phyloP scores from a whole-genome alignment of 2,329 filamentous ascomycete genomes.

The Fusarium vanettenii region DNA sequence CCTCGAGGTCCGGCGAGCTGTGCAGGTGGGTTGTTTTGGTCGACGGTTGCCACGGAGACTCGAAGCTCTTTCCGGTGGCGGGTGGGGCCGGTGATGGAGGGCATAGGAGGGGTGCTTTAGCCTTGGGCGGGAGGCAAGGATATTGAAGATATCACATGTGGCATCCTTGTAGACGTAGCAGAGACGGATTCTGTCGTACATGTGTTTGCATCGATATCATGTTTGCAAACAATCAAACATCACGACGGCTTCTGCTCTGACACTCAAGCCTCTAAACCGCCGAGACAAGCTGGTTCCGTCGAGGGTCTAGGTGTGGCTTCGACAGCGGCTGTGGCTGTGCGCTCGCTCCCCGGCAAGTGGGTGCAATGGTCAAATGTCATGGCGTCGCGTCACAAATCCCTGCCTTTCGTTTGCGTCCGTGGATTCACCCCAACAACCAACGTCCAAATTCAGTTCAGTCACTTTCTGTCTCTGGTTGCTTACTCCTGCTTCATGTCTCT shows the following conservation, averaged over 20 bases:
- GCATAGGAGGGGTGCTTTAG: conserved; percentile 6
- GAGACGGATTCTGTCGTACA: neutral
- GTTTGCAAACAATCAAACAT: neutral
- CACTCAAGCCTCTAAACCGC: neutral
- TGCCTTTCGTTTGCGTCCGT: conserved; percentile 9
- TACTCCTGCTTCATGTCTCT: neutral
- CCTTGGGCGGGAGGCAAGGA: conserved; percentile 23
- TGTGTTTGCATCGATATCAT: neutral
- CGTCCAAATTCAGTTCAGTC: neutral
- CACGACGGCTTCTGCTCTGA: neutral
- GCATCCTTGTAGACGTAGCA: neutral
- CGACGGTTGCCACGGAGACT: conserved; percentile 21
- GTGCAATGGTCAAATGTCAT: neutral
- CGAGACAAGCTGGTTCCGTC: conserved; percentile 1
- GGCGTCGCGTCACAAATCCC: neutral
- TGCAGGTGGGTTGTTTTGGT: conserved; percentile 25
- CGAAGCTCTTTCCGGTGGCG: conserved; percentile 6
- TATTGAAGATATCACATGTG: conserved; percentile 23
- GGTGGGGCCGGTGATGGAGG: conserved; percentile 26
- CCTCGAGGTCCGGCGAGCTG: neutral
- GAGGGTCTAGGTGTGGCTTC: neutral
- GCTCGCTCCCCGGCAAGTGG: conserved; percentile 16
- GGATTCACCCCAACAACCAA: conserved; percentile 31
- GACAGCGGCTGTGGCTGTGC: conserved; percentile 22
- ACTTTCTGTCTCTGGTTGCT: neutral